Conservation (phyloP, 495 filamentous ascomycete species). For the Entonaema liquescens region DNA sequence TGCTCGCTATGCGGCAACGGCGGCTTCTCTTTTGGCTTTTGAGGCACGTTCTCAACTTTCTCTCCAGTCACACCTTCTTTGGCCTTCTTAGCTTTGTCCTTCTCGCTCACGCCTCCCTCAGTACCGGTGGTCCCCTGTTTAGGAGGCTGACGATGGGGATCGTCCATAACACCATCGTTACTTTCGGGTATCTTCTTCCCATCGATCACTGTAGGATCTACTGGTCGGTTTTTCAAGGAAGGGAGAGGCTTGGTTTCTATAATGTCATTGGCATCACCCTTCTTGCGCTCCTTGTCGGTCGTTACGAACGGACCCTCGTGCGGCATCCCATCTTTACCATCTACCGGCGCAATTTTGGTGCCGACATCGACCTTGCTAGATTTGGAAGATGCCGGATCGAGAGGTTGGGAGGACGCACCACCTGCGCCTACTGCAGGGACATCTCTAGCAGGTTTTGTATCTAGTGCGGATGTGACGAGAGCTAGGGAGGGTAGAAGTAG, state of each 20-base stretch:
- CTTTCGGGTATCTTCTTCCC: slow-evolving; percentile 77
- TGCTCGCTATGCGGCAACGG: slow-evolving; percentile 82
- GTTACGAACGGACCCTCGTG: slow-evolving; percentile 90
- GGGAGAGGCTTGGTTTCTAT: slow-evolving; percentile 58
- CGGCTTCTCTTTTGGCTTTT: slow-evolving; percentile 83
- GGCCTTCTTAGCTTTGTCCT: slow-evolving; percentile 73
- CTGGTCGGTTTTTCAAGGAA: slow-evolving; percentile 56
- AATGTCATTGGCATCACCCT: slow-evolving; percentile 46
- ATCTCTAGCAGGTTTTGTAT: slow-evolving; percentile 29
- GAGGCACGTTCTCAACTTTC: slow-evolving; percentile 75
- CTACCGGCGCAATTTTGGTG: slow-evolving; percentile 89
- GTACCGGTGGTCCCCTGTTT: slow-evolving; percentile 88
- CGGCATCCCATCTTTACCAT: slow-evolving; percentile 95
- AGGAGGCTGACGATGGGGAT: slow-evolving; percentile 73
- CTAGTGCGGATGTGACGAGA: slow-evolving; percentile 47
- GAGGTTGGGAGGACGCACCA: slow-evolving; percentile 30
- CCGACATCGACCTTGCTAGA: slow-evolving; percentile 60
- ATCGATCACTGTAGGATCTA: slow-evolving; percentile 59
- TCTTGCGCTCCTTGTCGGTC: slow-evolving; percentile 61
- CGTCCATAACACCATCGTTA: slow-evolving; percentile 93
- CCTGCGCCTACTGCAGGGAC: slow-evolving; percentile 17
- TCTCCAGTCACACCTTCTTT: slow-evolving; percentile 66
- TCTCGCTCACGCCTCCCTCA: slow-evolving; percentile 85
- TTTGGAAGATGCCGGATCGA: slow-evolving; percentile 42
- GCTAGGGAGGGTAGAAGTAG: slow-evolving; percentile 57